Base-by-base conservation (phyloP, 2,329 filamentous ascomycete species). In the Lasiodiplodia sp. region DNA sequence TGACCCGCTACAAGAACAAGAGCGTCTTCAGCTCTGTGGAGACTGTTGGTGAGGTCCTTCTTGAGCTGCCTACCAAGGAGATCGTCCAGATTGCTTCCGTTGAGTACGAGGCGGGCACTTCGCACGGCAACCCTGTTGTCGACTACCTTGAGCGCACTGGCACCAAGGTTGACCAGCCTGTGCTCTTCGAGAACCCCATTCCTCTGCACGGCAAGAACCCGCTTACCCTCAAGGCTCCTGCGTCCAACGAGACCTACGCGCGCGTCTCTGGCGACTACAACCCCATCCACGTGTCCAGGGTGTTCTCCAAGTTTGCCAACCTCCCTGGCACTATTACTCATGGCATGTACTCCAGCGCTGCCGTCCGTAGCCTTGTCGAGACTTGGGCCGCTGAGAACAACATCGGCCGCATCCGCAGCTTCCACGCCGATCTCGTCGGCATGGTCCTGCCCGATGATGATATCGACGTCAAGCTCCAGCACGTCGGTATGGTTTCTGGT, bases 321-420 rank as follows among this genome's bases (percentile, higher is more conserved):
- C 87, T 99, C 18, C 94, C 94, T 1, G 96, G 96, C 62, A 99
- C 96, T 55, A 99, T 99, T 77, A 99, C 96, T 1, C 96, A 99
- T 79, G 96, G 96, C 79, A 99, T 99, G 96, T 99, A 98, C 86
- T 96, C 95, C 1, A 98, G 95, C 81, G 96, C 96, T 72, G 93
- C 96, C 47, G 96, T 99, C 34, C 91, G 96, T 76, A 97, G 94
- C 78, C 85, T 99, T 66, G 94, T 99, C 7, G 96, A 99, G 86
- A 99, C 94, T 0, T 99, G 96, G 96, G 96, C 96, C 65, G 96
- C 95, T 0, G 96, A 99, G 85, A 99, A 99, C 86, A 96, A 99
- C 79, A 91, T 98, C 75, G 95, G 96, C 55, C 95, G 96, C 75
- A 95, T 99, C 65, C 91, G 96, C 76, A 97, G 95, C 83, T 99